Base-by-base conservation (phyloP, 2,329 filamentous ascomycete species). In the Microcyclospora pomicola region DNA sequence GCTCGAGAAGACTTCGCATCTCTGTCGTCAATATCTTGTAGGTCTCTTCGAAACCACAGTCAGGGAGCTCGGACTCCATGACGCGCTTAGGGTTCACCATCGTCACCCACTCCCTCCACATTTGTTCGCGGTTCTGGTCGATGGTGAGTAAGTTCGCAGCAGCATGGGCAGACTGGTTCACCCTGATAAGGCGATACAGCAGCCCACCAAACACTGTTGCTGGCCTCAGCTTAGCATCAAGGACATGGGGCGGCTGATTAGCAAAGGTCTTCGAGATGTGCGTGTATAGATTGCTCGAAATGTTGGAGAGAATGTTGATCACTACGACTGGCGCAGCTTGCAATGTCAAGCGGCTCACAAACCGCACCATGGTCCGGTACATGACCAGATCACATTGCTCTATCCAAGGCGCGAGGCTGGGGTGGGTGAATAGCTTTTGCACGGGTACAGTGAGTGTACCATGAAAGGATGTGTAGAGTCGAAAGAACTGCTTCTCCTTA, bases 401-500 rank as follows among this genome's bases (percentile, higher is more conserved):
- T 43, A 98, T 92, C 91, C 91, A 98, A 1, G 81, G 73, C 2
- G 86, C 84, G 39, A 96, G 67, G 39, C 77, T 78, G 2, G 81
- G 77, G 52, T 93, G 77, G 11, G 78, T 77, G 52, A 98, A 81
- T 2, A 98, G 66, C 59, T 92, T 95, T 59, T 95, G 86, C 2
- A 96, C 88, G 5, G 91, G 91, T 60, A 95, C 92, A 1, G 91
- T 98, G 51, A 98, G 73, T 2, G 87, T 96, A 39, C 91, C 91
- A 53, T 94, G 85, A 59, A 98, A 96, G 1, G 88, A 91, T 5
- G 82, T 87, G 58, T 92, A 94, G 12, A 95, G 73, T 48, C 92
- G 84, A 58, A 94, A 93, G 59, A 98, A 93, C 6, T 86, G 88
- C 63, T 94, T 93, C 60, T 95, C 85, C 55, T 91, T 92, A 69